These are phyloP conservation scores for Malus fusca DNA, from an alignment of 306 rosid species.

Conservation along the genomic window DNA sequence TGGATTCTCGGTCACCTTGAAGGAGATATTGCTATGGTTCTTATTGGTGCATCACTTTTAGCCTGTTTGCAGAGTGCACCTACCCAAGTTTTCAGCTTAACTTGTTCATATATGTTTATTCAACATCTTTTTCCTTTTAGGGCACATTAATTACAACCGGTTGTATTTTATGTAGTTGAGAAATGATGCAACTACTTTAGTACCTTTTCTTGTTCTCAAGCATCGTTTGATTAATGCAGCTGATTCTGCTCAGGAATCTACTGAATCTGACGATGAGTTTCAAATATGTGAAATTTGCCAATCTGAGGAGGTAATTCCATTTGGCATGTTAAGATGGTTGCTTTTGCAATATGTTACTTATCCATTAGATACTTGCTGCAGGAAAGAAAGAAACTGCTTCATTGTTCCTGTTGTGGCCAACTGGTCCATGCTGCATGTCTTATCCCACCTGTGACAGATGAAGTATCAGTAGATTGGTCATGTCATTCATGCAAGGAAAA, in stretches of 20 bases:
- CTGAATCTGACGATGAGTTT: constrained; percentile 93
- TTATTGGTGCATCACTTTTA: not conserved
- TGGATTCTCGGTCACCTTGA: not conserved
- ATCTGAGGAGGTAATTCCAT: constrained; percentile 59
- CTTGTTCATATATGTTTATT: not conserved
- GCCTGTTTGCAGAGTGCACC: not conserved
- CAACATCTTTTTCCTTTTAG: not conserved
- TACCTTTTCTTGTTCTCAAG: constrained; percentile 7
- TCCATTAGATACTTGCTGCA: constrained; percentile 24
- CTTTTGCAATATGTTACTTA: constrained; percentile 13
- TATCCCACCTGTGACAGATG: constrained; percentile 74
- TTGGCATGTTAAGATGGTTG: constrained; percentile 21
- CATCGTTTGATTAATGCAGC: constrained; percentile 54
- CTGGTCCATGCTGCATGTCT: constrained; percentile 78
- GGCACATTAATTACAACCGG: not conserved
- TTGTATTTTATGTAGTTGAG: constrained; percentile 4
- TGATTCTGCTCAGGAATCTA: constrained; percentile 79
- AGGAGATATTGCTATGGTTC: not conserved
- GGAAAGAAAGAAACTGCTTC: constrained; percentile 83
- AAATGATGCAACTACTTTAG: not conserved
- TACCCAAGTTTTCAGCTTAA: not conserved
- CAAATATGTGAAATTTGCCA: constrained; percentile 93
- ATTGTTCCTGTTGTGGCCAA: constrained; percentile 86
- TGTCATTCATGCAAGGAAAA: constrained; percentile 86
- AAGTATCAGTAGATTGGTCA: constrained; percentile 78